phyloP scores from a whole-genome alignment of 163 green algal genomes.

The Prototheca stagnorum region DNA sequence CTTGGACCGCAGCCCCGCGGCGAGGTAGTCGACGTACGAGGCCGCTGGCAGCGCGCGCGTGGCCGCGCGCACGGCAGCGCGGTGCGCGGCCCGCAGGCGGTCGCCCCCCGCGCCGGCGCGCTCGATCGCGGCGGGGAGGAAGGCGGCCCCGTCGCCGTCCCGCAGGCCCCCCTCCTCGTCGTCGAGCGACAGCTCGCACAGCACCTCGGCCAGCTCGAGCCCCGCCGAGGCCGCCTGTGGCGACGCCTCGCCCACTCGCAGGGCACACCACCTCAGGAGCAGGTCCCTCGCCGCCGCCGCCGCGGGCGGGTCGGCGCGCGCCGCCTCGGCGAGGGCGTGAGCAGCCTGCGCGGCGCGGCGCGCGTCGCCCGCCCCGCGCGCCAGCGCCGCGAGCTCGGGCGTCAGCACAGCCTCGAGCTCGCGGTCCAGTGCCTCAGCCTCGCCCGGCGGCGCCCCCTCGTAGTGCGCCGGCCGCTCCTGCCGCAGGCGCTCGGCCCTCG shows the following conservation, averaged over 20 bases:
- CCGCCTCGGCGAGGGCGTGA: too few species aligned
- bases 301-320: too few species aligned
- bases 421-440: conserved; percentile 41
- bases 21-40: conserved; percentile 49
- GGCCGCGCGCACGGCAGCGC: conserved; percentile 48
- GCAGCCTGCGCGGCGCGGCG: too few species aligned
- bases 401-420: conserved; percentile 41
- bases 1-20: conserved; percentile 61
- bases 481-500: too few species aligned
- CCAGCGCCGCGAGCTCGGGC: conserved; percentile 11
- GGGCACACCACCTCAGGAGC: conserved; percentile 50
- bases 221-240: conserved; percentile 53
- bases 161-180: conserved; percentile 25
- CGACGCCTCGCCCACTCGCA: conserved; percentile 68
- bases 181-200: conserved; percentile 43
- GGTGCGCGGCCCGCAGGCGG: conserved; percentile 35
- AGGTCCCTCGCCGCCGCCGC: too few species aligned
- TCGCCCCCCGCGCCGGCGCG: conserved; percentile 64
- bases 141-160: conserved; percentile 55
- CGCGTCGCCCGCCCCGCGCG: too few species aligned
- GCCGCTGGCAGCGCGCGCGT: conserved; percentile 25
- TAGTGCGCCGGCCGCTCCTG: conserved; percentile 12
- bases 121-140: conserved; percentile 74
- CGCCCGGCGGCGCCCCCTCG: conserved; percentile 36
- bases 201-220: conserved; percentile 34